A percentile compares a stretch with the other conserved stretches of the same genome.
Conservation (phyloP, 257 asterid species). For the Przewalskia tangutica region DNA sequence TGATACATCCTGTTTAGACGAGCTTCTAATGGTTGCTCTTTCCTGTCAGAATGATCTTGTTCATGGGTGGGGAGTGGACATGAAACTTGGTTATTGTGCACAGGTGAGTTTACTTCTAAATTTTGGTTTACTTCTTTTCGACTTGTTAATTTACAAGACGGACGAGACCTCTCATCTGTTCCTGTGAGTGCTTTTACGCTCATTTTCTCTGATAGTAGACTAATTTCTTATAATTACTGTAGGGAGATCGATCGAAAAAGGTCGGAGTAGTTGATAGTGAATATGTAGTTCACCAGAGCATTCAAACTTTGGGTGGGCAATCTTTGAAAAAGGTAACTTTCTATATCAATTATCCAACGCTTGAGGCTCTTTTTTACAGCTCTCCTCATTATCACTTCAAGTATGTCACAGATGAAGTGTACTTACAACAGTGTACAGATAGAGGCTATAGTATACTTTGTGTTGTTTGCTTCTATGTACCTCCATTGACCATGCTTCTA, state of each 20-base stretch:
- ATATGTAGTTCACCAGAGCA: conserved; percentile 90
- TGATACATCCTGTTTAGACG: not conserved
- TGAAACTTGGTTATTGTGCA: conserved; percentile 96
- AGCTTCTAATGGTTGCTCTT: not conserved
- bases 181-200: not conserved
- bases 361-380: not conserved
- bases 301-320: conserved; percentile 88
- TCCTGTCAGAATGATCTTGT: conserved; percentile 90
- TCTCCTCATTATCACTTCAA: not conserved
- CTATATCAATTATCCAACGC: not conserved
- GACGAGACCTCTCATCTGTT: not conserved
- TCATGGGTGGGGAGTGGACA: conserved; percentile 99
- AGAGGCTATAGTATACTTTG: not conserved
- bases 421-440: not conserved
- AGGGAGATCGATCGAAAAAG: conserved; percentile 87
- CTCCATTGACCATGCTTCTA: not conserved
- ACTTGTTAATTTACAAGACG: not conserved
- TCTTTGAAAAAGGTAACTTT: conserved; percentile 50
- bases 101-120: conserved; percentile 39
- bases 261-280: conserved; percentile 96
- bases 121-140: not conserved
- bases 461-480: not conserved
- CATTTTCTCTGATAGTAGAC: not conserved
- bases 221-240: not conserved
- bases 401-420: not conserved